These are phyloP conservation scores for Pogostemon cablin DNA, from an alignment of 257 asterid species.

Conservation along the genomic window DNA sequence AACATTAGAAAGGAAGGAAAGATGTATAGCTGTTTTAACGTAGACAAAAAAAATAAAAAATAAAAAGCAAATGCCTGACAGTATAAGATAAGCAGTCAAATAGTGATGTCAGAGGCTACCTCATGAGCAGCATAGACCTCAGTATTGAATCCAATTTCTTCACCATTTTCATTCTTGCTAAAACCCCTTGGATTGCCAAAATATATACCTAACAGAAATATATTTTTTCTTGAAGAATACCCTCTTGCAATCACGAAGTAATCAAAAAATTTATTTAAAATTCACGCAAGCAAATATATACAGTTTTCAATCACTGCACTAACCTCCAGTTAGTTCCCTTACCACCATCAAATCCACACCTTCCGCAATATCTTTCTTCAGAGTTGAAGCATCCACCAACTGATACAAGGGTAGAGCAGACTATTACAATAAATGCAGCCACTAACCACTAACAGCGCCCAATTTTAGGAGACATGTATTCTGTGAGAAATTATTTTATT, in stretches of 20 bases:
- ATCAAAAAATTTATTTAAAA: constrained; percentile 15
- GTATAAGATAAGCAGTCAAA: constrained; percentile 17
- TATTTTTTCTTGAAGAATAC: constrained; percentile 14
- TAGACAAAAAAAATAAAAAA: background rate
- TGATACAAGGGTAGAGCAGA: constrained; percentile 38
- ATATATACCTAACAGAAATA: constrained; percentile 68
- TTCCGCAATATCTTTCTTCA: constrained; percentile 94
- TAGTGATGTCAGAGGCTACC: constrained; percentile 49
- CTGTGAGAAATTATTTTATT: background rate
- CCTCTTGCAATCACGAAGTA: constrained; percentile 1
- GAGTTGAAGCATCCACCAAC: constrained; percentile 96
- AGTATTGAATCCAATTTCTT: constrained; percentile 91
- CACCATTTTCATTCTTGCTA: constrained; percentile 72
- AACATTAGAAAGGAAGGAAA: background rate
- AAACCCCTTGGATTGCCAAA: constrained; percentile 98
- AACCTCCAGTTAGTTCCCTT: constrained; percentile 98
- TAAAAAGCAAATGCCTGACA: background rate
- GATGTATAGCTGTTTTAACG: too few species aligned
- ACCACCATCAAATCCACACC: constrained; percentile 99
- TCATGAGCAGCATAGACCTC: constrained; percentile 85
- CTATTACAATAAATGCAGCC: constrained; percentile 1
- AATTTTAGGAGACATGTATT: constrained; percentile 3
- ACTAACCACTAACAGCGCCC: background rate
- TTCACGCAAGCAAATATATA: constrained; percentile 9
- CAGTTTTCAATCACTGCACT: constrained; percentile 30